A percentile compares a stretch with the other conserved stretches of the same genome.
phyloP scores from a whole-genome alignment of 2,329 filamentous ascomycete genomes.

The Hymenoscyphus infarciens region DNA sequence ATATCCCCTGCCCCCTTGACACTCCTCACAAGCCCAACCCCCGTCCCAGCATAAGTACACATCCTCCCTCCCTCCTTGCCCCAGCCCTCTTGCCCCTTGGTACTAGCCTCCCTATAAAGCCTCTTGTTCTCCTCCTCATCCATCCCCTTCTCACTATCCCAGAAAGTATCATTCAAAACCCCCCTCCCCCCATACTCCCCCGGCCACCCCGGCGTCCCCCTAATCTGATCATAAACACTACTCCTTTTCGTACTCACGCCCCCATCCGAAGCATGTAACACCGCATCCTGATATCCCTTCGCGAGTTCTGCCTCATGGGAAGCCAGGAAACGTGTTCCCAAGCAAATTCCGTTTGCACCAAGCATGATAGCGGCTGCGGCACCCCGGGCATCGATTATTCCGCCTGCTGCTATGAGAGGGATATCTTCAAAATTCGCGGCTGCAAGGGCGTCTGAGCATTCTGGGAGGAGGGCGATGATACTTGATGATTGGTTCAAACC shows the following conservation, averaged over 20 bases:
- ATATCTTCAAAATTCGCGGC: background rate
- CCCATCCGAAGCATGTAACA: constrained; percentile 45
- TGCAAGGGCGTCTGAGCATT: constrained; percentile 27
- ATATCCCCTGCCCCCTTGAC: constrained; percentile 21
- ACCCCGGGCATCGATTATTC: constrained; percentile 34
- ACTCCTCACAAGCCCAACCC: constrained; percentile 22
- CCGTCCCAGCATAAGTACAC: constrained; percentile 23
- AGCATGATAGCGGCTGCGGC: constrained; percentile 32
- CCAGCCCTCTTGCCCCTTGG: constrained; percentile 47
- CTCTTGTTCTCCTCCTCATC: constrained; percentile 37
- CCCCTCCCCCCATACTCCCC: constrained; percentile 51
- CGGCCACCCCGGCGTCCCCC: constrained; percentile 56
- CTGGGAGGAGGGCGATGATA: constrained; percentile 32
- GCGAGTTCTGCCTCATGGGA: constrained; percentile 42
- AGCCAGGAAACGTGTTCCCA: constrained; percentile 49
- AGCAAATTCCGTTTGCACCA: constrained; percentile 39
- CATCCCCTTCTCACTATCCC: constrained; percentile 38
- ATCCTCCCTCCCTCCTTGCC: constrained; percentile 32
- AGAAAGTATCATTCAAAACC: constrained; percentile 50
- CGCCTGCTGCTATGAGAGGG: constrained; percentile 32
- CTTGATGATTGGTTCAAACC: constrained; percentile 26
- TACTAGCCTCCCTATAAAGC: constrained; percentile 41
- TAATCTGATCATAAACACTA: constrained; percentile 46
- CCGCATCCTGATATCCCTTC: constrained; percentile 43
- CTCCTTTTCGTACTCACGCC: constrained; percentile 45